Evolutionary conservation across 2,329 filamentous ascomycete species (phyloP).

Genomic region (Penicillium corylophilum): DNA sequence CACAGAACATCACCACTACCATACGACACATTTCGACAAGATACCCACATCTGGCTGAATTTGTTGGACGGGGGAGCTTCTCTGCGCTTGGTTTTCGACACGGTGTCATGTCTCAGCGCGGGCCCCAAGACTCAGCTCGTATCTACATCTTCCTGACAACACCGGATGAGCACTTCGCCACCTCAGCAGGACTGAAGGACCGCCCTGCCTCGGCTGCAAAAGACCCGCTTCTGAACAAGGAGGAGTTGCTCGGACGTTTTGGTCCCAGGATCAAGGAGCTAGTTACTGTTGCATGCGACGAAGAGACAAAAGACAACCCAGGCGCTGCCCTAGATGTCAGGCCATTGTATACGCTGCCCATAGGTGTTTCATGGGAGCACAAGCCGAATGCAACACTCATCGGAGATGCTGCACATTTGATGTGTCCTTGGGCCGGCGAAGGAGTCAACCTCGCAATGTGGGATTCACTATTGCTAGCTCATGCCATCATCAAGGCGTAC

Average conservation of each 20-base stretch:
- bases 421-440: conserved; percentile 30
- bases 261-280: conserved; percentile 19
- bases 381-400: conserved; percentile 20
- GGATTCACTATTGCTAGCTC: conserved; percentile 24
- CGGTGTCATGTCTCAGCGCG: conserved; percentile 28
- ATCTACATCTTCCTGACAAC: conserved; percentile 25
- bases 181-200: conserved; percentile 6
- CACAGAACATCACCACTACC: conserved; percentile 11
- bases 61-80: conserved; percentile 29
- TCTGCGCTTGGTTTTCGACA: conserved; percentile 25
- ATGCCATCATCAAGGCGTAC: conserved; percentile 18
- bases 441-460: conserved; percentile 31
- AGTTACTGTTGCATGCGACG: conserved; percentile 20
- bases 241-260: conserved; percentile 16
- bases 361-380: conserved; percentile 20
- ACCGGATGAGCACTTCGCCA: conserved; percentile 20
- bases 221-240: conserved; percentile 17
- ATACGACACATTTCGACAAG: conserved; percentile 21
- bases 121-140: conserved; percentile 21
- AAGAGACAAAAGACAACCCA: conserved; percentile 15
- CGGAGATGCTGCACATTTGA: conserved; percentile 33
- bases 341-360: conserved; percentile 26
- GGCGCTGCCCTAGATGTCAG: conserved; percentile 3
- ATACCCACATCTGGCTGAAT: conserved; percentile 23
- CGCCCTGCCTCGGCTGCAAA: conserved; percentile 14